Evolutionary conservation across 2,329 filamentous ascomycete genomes (phyloP), one percentile per base, ranked within the genome.

Genomic region (Clarireedia monteithiana): DNA sequence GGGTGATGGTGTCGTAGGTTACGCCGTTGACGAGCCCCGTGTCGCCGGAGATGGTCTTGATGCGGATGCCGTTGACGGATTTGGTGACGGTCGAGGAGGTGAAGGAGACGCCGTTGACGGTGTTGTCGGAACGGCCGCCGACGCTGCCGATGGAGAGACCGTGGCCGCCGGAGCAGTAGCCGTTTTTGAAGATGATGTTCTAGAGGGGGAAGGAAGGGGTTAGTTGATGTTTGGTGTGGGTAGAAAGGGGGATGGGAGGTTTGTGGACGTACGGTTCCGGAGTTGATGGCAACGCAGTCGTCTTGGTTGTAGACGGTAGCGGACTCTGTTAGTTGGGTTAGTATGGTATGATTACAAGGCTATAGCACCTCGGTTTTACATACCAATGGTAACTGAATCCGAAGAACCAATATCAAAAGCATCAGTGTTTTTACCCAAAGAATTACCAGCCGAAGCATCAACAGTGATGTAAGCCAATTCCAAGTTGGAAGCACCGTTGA

Each of bases 121-220:
- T 68, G 71, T 84, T 84, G 69, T 82, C 70, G 51, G 63, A 65
- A 48, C 79, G 77, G 14, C 77, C 77, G 42, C 80, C 80, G n/a
- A 83, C 77, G 5, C 77, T 80, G 50, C 80, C 80, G 62, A 85
- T 81, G 55, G 76, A 79, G 17, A 85, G 70, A 50, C 80, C 81
- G 54, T 69, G 66, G 10, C 67, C 67, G 14, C 67, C 66, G 9
- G 57, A 59, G 44, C 67, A 69, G 24, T 53, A 59, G 50, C 65
- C 65, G 6, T 60, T 60, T 2, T 61, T 67, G 60, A 69, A 66
- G 15, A 57, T 62, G 45, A 69, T 68, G 23, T 20, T 7, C 27
- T 30, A 30, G 27, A 9, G 27, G 6, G 27, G 27, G 10, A 3
- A 9, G 27, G 1, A 10, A 10, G 27, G 10, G 6, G 27, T 30